Percentiles rank a stretch among this genome's conserved stretches.
These are phyloP conservation scores for Metschnikowia chrysomelidarum DNA, from an alignment of 805 yeast species.

Conservation along the genomic window DNA sequence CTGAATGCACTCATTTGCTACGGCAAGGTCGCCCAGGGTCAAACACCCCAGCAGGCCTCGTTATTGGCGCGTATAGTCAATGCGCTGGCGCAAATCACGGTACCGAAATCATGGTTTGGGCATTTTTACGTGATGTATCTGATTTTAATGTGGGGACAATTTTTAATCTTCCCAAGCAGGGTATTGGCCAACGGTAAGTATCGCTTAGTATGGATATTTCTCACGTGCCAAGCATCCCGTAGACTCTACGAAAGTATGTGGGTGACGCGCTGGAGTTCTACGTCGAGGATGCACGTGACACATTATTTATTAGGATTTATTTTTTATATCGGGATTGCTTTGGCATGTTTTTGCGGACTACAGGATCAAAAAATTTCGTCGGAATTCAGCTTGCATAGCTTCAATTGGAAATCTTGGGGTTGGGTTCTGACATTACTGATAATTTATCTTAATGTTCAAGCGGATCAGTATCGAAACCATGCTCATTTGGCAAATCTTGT, in stretches of 20 bases:
- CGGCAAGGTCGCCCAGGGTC: slow-evolving; percentile 15
- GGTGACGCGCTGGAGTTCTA: slow-evolving; percentile 45
- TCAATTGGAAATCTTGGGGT: too few species aligned
- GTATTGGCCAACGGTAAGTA: slow-evolving; percentile 15
- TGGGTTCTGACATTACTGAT: too few species aligned
- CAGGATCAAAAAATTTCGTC: neutral
- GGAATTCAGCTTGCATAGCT: neutral
- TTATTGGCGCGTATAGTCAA: slow-evolving; percentile 4
- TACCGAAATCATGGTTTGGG: slow-evolving; percentile 61
- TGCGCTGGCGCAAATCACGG: slow-evolving; percentile 32
- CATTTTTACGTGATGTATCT: slow-evolving; percentile 57
- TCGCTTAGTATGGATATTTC: slow-evolving; percentile 22
- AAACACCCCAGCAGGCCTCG: neutral
- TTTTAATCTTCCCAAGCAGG: slow-evolving; percentile 12
- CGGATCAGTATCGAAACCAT: slow-evolving; percentile 57
- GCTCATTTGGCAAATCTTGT: slow-evolving; percentile 43
- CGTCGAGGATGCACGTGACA: slow-evolving; percentile 57
- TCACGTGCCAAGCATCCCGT: slow-evolving; percentile 50
- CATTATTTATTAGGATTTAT: slow-evolving; percentile 66
- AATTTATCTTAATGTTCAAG: slow-evolving; percentile 36
- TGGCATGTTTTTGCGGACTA: slow-evolving; percentile 24
- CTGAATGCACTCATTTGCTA: slow-evolving; percentile 14
- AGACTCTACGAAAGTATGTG: slow-evolving; percentile 53
- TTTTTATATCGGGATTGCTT: slow-evolving; percentile 52
- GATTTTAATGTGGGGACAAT: slow-evolving; percentile 26